Conservation (phyloP, 202 grass and related monocot genomes). For the Tripidium arundinaceum region DNA sequence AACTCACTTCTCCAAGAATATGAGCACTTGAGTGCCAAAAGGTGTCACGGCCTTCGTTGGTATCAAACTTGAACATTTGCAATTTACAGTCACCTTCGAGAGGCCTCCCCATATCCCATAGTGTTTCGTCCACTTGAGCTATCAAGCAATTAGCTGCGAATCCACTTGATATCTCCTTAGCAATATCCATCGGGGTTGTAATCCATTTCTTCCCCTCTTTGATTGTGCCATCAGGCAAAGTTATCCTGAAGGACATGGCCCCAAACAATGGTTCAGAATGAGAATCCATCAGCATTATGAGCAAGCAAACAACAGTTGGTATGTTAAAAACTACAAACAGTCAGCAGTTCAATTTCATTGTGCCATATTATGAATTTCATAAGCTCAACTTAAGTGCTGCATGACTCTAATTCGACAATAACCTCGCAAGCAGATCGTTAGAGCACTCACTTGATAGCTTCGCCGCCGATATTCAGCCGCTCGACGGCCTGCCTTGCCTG, state of each 20-base stretch:
- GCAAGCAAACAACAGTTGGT: not conserved
- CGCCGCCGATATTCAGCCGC: conserved; percentile 53
- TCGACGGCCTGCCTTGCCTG: conserved; percentile 52
- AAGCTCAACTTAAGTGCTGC: not conserved
- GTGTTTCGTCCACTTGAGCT: conserved; percentile 77
- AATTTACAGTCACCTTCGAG: conserved; percentile 76
- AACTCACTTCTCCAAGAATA: conserved; percentile 89
- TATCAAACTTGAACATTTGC: conserved; percentile 92
- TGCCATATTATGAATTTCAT: not conserved
- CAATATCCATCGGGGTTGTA: conserved; percentile 84
- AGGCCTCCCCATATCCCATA: conserved; percentile 95
- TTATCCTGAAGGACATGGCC: conserved; percentile 44
- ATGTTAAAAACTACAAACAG: not conserved
- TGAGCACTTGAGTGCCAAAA: conserved; percentile 99
- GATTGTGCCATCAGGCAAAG: conserved; percentile 58
- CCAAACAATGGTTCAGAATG: not conserved
- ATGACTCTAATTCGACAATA: not conserved
- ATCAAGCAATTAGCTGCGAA: conserved; percentile 77
- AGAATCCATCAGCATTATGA: not conserved
- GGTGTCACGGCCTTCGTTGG: conserved; percentile 87
- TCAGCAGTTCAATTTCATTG: not conserved
- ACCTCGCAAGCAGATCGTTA: not conserved
- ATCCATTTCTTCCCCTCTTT: conserved; percentile 88
- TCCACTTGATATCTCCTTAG: conserved; percentile 77
- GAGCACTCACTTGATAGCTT: conserved; percentile 55